Base-by-base conservation (phyloP, 306 rosid species). In the Malus fusca region DNA sequence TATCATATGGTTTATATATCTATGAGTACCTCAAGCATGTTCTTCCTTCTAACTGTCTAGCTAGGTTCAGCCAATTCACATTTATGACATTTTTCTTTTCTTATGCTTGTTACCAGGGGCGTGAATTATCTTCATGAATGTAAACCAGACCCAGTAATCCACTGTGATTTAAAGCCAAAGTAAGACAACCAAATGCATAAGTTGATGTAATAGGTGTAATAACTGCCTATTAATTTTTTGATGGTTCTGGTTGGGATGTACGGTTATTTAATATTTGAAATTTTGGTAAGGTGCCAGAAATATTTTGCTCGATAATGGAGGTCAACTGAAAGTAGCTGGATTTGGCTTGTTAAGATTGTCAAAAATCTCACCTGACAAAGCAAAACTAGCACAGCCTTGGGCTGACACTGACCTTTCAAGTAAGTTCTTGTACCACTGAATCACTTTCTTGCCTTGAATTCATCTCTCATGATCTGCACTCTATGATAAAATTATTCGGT, bases 281-380 rank as follows among this genome's bases (percentile, higher is more conserved):
- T 87, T 84, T 90, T 77, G 90, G 91, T 90, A 96, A 96, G 98
- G 97, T 96, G 99, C 97, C 97, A 96, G 99, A 92, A 96, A 96
- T 88, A 88, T 96, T 89, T 96, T 96, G 96, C 96, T 92, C 88
- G 97, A 96, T 86, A 91, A 73, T 89, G 99, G 99, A 82, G 96
- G 97, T 69, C 97, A 90, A 67, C 72, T 89, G 88, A 96, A 96
- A 87, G 83, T 96, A 68, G 87, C 96, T 75, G 99, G 99, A 80
- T 96, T 96, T 76, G 99, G 99, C 69, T 81, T 83, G 82, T 82
- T 85, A 74, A 83, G 87, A 62, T 78, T 92, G 81, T 90, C 91
- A 4, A 85, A 80, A 61, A 77, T 91, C 59, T 85, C 99, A 75
- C 84, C 90, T 73, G 93, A 87, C 80, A 83, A 80, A 82, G 96